These are phyloP conservation scores for Rheum nobile DNA, from an alignment of 148 eudicot genomes.

Conservation along the genomic window DNA sequence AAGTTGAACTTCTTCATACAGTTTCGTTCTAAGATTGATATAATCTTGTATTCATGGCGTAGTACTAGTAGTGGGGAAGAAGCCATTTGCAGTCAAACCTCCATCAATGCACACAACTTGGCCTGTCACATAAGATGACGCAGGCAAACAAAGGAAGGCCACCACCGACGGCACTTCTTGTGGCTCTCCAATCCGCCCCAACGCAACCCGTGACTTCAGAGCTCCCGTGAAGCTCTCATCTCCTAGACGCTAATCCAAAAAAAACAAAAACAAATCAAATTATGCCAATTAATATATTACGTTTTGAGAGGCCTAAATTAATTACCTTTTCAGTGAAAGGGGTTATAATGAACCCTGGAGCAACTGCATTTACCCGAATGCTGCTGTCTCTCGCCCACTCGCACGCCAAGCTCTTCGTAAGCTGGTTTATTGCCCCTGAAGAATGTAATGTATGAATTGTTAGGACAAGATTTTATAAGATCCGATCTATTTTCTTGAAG, in stretches of 20 bases:
- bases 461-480: no score
- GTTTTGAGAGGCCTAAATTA: background rate
- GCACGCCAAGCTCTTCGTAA: slow-evolving; percentile 33
- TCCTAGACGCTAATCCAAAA: background rate
- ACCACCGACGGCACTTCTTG: slow-evolving; percentile 33
- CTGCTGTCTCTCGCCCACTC: slow-evolving; percentile 37
- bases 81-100: slow-evolving; percentile 12
- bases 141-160: slow-evolving; percentile 40
- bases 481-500: no score
- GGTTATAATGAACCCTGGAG: slow-evolving; percentile 26
- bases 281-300: background rate
- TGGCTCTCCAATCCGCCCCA: slow-evolving; percentile 26
- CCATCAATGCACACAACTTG: slow-evolving; percentile 37
- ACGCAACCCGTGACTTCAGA: slow-evolving; percentile 15
- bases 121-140: slow-evolving; percentile 37
- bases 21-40: no score
- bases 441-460: background rate
- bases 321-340: slow-evolving; percentile 11
- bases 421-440: slow-evolving; percentile 29
- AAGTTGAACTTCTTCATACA: no score
- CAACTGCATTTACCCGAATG: slow-evolving; percentile 28
- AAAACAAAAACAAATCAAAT: background rate
- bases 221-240: slow-evolving; percentile 1
- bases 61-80: background rate
- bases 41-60: no score